Base-by-base conservation (phyloP, 331 rosid genomes). In the Malus hybrid region DNA sequence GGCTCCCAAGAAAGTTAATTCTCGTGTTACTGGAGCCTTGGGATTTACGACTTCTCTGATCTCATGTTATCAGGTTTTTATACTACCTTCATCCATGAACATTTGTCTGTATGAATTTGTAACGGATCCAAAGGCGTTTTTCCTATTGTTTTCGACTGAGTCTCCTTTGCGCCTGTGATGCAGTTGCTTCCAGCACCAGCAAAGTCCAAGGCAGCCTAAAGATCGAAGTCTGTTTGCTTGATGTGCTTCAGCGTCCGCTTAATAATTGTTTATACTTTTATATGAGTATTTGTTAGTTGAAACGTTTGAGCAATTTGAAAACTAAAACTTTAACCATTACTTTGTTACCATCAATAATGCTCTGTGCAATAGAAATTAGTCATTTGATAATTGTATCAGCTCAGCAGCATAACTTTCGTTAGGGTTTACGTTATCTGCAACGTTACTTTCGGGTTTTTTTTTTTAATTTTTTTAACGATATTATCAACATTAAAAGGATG, bases 11-110 rank as follows among this genome's bases (percentile, higher is more conserved):
- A 95, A 89, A 85, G 86, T 92, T 62, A 95, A 85, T n/a, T 90
- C 99, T 0, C 99, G 96, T 12, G 93, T 95, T n/a, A 92, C 99
- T 5, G 99, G 99, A 57, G 97, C 90, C 28, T 79, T 93, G 60
- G 98, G 98, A 79, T 89, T 93, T 83, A 86, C 72, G 55, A 66
- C 89, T 80, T 93, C 98, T 68, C 86, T 93, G 67, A 90, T 93
- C 75, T 89, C 98, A 29, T 93, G 98, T 77, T 93, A 89, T 84
- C 98, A 93, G 98, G 98, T 93, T 70, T 70, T 63, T 39, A 28
- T 66, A 39, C 46, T 15, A 53, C 7, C n/a, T 0, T 42, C 30
- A 24, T 73, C 52, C 29, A 52, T 12, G 74, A 16, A 32, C 16
- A 6, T 66, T 14, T 46, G 39, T 58, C 48, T 56, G 48, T 65